phyloP scores from a whole-genome alignment of 2,329 filamentous ascomycete genomes.

The Sporothrix brunneoviolacea region DNA sequence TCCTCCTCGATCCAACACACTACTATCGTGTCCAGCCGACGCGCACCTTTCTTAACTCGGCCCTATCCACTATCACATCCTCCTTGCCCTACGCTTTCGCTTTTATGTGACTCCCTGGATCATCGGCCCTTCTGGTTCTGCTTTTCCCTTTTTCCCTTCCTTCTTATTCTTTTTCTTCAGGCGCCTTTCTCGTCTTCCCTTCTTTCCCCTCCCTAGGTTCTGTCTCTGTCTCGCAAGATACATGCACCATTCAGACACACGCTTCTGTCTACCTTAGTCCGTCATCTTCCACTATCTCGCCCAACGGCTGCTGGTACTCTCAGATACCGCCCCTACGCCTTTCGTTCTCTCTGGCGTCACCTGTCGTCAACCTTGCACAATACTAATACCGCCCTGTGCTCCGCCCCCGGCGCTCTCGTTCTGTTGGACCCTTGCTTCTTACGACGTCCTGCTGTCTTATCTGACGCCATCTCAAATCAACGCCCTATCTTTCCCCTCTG shows the following conservation, averaged over 20 bases:
- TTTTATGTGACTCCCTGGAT: too few species aligned
- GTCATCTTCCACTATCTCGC: neutral
- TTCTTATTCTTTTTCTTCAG: neutral
- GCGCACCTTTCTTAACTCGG: neutral
- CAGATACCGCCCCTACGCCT: neutral
- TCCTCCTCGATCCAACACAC: neutral
- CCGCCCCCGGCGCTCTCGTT: neutral
- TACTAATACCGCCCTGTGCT: constrained; percentile 1
- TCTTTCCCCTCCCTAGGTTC: neutral
- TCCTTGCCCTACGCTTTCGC: too few species aligned
- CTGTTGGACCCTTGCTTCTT: neutral
- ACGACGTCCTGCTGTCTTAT: constrained; percentile 13
- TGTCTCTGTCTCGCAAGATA: neutral
- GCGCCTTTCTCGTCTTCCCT: neutral
- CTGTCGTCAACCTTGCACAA: constrained; percentile 1
- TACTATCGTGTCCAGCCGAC: neutral
- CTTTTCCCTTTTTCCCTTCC: neutral
- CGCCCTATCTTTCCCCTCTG: neutral
- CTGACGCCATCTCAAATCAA: constrained; percentile 17
- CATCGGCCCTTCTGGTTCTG: too few species aligned
- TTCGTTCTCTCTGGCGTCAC: constrained; percentile 3
- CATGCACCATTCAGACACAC: neutral
- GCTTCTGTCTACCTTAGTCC: neutral
- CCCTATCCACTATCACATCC: neutral
- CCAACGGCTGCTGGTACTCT: neutral